These are phyloP conservation scores for Cochliopodium minus DNA, from an alignment of 208 protist species.

Conservation along the genomic window DNA sequence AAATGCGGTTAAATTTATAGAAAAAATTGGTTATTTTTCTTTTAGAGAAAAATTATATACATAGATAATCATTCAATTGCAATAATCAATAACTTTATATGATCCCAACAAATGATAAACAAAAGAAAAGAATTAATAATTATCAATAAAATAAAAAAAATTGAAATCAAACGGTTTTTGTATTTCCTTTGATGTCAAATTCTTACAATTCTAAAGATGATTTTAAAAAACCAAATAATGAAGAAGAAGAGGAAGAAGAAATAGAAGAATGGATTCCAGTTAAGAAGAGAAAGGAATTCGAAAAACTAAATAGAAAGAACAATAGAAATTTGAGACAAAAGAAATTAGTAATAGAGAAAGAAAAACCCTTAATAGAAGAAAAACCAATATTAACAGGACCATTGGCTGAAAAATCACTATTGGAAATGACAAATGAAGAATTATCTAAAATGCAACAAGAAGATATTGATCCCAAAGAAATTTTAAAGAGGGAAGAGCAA, in stretches of 20 bases:
- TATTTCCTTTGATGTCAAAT: conserved; percentile 4
- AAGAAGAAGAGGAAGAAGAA: conserved; percentile 9
- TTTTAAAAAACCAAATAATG: neutral
- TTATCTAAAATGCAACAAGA: neutral
- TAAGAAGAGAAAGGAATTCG: neutral
- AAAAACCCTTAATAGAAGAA: neutral
- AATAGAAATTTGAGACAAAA: neutral
- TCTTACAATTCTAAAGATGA: no score
- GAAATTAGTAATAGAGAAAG: neutral
- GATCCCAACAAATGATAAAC: no score
- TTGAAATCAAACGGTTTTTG: conserved; percentile 3
- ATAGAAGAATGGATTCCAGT: neutral
- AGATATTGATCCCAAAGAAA: neutral
- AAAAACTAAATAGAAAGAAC: neutral
- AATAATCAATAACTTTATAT: no score
- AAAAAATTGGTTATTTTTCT: no score
- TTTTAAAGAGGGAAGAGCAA: neutral
- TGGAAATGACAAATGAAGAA: conserved; percentile 7
- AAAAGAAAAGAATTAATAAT: no score
- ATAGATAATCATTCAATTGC: no score
- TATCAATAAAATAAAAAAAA: neutral
- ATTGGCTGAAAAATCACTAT: conserved; percentile 8
- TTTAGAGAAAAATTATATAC: no score
- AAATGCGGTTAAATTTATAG: no score
- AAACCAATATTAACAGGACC: conserved; percentile 3